A percentile compares a stretch with the other conserved stretches of the same genome.
phyloP scores from a whole-genome alignment of 1,139 yeast species.

The Protomyces macrosporus region DNA sequence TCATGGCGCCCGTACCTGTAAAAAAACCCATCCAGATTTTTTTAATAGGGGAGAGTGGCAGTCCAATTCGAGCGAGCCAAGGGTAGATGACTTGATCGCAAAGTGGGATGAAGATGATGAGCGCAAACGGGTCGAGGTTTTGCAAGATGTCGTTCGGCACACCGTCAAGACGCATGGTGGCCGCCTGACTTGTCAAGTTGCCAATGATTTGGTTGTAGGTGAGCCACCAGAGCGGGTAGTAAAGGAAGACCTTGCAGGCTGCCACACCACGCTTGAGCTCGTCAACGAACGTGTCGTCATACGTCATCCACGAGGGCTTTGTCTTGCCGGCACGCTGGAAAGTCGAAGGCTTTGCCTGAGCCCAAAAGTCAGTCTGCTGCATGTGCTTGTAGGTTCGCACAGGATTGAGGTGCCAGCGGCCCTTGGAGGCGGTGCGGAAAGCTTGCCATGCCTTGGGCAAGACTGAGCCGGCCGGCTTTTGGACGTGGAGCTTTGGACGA shows the following conservation, averaged over 20 bases:
- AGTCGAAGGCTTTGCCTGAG: constrained; percentile 33
- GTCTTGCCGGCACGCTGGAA: not conserved
- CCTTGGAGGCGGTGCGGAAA: constrained; percentile 35
- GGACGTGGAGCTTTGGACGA: constrained; percentile 52
- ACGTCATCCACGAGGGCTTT: constrained; percentile 33
- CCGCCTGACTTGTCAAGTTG: constrained; percentile 63
- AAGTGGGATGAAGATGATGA: constrained; percentile 59
- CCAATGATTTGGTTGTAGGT: constrained; percentile 63
- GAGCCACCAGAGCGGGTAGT: constrained; percentile 63
- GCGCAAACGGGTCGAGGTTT: constrained; percentile 57
- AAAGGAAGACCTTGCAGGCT: constrained; percentile 60
- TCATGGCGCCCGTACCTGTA: constrained; percentile 65
- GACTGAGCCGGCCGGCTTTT: constrained; percentile 60
- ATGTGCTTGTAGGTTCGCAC: constrained; percentile 7
- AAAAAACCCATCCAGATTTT: constrained; percentile 72
- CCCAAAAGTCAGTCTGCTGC: constrained; percentile 47
- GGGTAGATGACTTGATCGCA: constrained; percentile 54
- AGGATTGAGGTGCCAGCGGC: constrained; percentile 18
- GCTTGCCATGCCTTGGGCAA: constrained; percentile 51
- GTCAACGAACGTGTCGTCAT: constrained; percentile 60
- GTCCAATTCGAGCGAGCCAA: constrained; percentile 48
- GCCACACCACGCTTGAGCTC: constrained; percentile 55
- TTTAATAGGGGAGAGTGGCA: constrained; percentile 51
- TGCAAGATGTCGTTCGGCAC: constrained; percentile 65
- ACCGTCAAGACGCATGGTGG: constrained; percentile 58